These are phyloP conservation scores for Casuarina equisetifolia DNA, from an alignment of 306 rosid genomes.

Conservation along the genomic window DNA sequence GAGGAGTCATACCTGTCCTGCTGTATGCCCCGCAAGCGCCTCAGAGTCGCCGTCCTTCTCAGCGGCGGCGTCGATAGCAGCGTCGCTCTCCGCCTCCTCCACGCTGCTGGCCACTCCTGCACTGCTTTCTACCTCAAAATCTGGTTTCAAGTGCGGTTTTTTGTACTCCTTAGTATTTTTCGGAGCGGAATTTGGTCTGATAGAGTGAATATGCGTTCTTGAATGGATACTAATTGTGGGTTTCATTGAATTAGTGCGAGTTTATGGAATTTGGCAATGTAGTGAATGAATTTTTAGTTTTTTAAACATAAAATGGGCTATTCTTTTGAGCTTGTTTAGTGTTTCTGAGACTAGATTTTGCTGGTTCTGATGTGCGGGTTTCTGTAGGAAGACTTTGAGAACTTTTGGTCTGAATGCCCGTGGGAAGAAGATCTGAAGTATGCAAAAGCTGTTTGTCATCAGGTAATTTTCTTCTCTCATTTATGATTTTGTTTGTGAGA, in stretches of 20 bases:
- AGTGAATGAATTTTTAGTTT: not conserved
- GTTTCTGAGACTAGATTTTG: not conserved
- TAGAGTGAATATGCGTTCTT: not conserved
- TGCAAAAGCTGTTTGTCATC: conserved; percentile 82
- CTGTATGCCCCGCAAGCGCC: conserved; percentile 55
- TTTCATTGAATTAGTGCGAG: not conserved
- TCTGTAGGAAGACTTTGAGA: conserved; percentile 89
- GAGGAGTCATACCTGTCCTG: conserved; percentile 52
- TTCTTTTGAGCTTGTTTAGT: not conserved
- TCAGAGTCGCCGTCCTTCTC: conserved; percentile 74
- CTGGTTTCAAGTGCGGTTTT: conserved; percentile 75
- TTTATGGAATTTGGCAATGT: not conserved
- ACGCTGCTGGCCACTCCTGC: conserved; percentile 87
- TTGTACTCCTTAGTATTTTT: not conserved
- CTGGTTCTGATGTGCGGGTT: conserved; percentile 27
- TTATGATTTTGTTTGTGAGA: not conserved
- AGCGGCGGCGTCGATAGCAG: conserved; percentile 97
- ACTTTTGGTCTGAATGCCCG: conserved; percentile 94
- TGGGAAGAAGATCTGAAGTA: conserved; percentile 92
- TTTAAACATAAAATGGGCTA: not conserved
- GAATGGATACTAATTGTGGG: not conserved
- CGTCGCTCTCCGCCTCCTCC: conserved; percentile 85
- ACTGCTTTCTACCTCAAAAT: conserved; percentile 89
- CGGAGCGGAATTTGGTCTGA: not conserved
- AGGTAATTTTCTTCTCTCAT: conserved; percentile 44